Percentiles rank a stretch among this genome's conserved stretches.
Evolutionary conservation across 169 alveolate genomes (phyloP).

Genomic region (Plasmodium cynomolgi): DNA sequence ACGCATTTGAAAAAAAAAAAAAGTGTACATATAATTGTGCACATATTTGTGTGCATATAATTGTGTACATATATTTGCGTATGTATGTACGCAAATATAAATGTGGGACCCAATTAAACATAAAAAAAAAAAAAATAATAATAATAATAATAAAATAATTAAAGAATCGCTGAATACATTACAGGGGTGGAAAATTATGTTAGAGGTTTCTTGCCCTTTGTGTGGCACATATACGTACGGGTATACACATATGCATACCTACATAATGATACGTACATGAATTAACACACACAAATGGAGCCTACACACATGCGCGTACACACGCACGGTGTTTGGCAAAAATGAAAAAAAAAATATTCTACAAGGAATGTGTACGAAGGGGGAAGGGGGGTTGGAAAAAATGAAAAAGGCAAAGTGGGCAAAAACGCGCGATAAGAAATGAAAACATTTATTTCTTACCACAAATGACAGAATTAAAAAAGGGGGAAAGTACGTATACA

Average conservation of each 20-base stretch:
- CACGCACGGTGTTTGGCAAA: background rate
- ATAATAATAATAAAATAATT: background rate
- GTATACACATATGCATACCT: slow-evolving; percentile 1
- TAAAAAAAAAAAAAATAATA: background rate
- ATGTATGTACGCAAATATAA: background rate
- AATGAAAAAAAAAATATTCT: slow-evolving; percentile 35
- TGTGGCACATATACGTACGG: background rate
- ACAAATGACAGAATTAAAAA: slow-evolving; percentile 66
- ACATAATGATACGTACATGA: background rate
- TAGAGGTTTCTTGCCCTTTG: background rate
- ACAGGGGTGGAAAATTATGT: background rate
- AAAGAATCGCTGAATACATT: background rate
- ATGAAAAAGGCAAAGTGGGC: slow-evolving; percentile 1
- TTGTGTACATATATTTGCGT: background rate
- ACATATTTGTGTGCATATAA: background rate
- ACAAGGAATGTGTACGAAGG: background rate
- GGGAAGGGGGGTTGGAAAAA: background rate
- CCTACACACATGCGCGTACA: background rate
- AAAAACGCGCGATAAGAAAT: slow-evolving; percentile 2
- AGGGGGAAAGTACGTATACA: background rate
- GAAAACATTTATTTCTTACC: slow-evolving; percentile 20
- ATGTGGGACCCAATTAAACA: slow-evolving; percentile 1
- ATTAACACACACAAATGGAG: background rate
- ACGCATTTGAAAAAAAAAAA: background rate
- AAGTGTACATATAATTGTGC: background rate